Base-by-base conservation (phyloP, 2,329 filamentous ascomycete species). In the Fusarium nisikadoi region DNA sequence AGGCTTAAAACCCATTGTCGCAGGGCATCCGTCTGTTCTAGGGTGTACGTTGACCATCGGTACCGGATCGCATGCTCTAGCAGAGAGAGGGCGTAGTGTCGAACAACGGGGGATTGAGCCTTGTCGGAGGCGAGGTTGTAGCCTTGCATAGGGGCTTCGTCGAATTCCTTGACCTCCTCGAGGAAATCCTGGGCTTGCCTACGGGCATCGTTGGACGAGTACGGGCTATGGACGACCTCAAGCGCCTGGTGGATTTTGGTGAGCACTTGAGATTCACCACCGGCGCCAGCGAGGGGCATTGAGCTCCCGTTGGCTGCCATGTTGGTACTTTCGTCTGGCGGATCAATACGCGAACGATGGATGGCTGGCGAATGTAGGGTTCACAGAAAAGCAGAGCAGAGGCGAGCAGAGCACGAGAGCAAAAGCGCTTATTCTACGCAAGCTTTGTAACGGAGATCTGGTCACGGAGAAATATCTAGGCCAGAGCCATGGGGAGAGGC, bases 81-180 rank as follows among this genome's bases (percentile, higher is more conserved):
- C 62, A 99, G 87, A 33, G 95, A 97, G 36, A 99, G 88, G 63
- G 95, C 96, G 81, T 97, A 99, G 83, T 98, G 95, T 76, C 96
- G 92, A 62, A 98, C 93, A 60, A 96, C 89, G 43, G 94, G 90
- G 59, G 93, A 88, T 79, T 97, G 94, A 41, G 87, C 85, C 77
- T 86, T 88, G 81, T 96, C 91, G 73, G 89, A 90, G 47, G 95
- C 95, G 66, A 99, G 89, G 29, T 88, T 88, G 82, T 94, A 97
- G 74, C 96, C 96, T 83, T 96, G 92, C 53, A 92, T 90, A 5
- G 94, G 94, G 9, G 95, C 95, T 77, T 95, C 91, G 63, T 89
- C 86, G 76, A 92, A 89, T 50, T 89, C 87, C 83, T 98, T 98
- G 77, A 97, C 88, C 27, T 92, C 85, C 80, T 99, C 96, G 73